Evolutionary conservation across 371 early-diverging fungal genomes (phyloP), one percentile per base, ranked within the genome.

Genomic region (Mortierella sp.): DNA sequence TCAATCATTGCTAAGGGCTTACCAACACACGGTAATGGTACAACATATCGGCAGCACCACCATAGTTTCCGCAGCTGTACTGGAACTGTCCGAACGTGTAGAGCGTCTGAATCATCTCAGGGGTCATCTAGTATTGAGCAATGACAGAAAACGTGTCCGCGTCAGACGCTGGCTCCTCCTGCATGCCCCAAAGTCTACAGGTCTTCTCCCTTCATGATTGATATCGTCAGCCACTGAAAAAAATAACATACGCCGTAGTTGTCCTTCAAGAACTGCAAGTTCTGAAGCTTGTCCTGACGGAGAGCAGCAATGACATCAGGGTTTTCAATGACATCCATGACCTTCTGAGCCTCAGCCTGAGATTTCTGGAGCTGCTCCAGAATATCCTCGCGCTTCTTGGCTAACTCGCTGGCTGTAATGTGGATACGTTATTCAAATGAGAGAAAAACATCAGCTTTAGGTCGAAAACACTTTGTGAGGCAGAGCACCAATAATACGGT

Each of bases 1-100:
- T 55, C 8, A 23, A 14, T 17, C 11, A 19, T n/a, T n/a, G n/a
- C n/a, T 11, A 6, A 17, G n/a, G 28, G 59, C 59, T 57, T 82
- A 92, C 93, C 90, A 97, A 83, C 58, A 95, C 91, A 44, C 94
- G 91, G 84, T 90, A 97, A 80, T 95, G 96, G 72, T 94, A 95
- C 63, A 97, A 84, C 87, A 95, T 92, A 78, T 94, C 96, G 17
- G 96, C 93, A 44, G 95, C 93, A 61, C 90, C 92, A 64, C 90
- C 90, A 81, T 97, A 96, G 82, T 92, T 91, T 73, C 97, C 97
- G 81, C 93, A 92, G 79, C 87, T 91, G 84, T 90, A 97, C 84
- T 95, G 94, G 80, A 93, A 93, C 80, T 91, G 87, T 50, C 95
- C 95, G 73, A 87, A 90, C 50, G 93, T 89, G 85, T 94, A 97